A percentile compares a stretch with the other conserved stretches of the same genome.
phyloP scores from a whole-genome alignment of 179 eudicot genomes.

The Pouteria campechiana region DNA sequence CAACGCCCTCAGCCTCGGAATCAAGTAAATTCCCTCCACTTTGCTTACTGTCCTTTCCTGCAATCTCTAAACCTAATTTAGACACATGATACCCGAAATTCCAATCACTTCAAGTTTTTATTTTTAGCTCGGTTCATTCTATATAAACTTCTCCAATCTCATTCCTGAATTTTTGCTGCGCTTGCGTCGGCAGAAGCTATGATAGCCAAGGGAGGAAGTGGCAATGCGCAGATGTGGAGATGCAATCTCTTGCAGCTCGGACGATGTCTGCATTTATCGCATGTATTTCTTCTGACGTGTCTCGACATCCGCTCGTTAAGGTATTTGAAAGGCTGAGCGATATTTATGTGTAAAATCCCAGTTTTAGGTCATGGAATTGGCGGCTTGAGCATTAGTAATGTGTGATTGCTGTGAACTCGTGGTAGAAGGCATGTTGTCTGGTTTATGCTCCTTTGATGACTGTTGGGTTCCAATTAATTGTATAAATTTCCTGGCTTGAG shows the following conservation, averaged over 20 bases:
- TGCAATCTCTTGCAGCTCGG: slow-evolving; percentile 61
- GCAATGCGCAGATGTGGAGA: slow-evolving; percentile 55
- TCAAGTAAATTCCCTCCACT: slow-evolving; percentile 16
- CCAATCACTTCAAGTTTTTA: background rate
- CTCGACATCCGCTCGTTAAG: slow-evolving; percentile 62
- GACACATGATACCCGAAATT: background rate
- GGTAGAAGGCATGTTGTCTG: background rate
- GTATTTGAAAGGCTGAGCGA: slow-evolving; percentile 12
- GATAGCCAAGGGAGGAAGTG: slow-evolving; percentile 40
- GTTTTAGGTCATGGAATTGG: background rate
- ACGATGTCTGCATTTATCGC: slow-evolving; percentile 72
- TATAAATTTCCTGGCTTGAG: background rate
- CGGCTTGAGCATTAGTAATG: background rate
- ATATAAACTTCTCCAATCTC: background rate
- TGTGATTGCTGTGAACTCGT: background rate
- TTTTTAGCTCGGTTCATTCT: background rate
- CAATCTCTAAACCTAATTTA: background rate
- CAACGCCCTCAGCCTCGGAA: slow-evolving; percentile 55
- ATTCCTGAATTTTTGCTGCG: slow-evolving; percentile 3
- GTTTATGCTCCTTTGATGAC: background rate
- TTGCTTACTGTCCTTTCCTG: background rate
- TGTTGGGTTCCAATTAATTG: background rate
- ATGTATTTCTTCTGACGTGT: slow-evolving; percentile 44
- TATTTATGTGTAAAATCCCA: background rate
- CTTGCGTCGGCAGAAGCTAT: slow-evolving; percentile 26